A percentile compares a stretch with the other conserved stretches of the same genome.
phyloP scores from a whole-genome alignment of 2,329 filamentous ascomycete species.

The Neonectria neomacrospora region DNA sequence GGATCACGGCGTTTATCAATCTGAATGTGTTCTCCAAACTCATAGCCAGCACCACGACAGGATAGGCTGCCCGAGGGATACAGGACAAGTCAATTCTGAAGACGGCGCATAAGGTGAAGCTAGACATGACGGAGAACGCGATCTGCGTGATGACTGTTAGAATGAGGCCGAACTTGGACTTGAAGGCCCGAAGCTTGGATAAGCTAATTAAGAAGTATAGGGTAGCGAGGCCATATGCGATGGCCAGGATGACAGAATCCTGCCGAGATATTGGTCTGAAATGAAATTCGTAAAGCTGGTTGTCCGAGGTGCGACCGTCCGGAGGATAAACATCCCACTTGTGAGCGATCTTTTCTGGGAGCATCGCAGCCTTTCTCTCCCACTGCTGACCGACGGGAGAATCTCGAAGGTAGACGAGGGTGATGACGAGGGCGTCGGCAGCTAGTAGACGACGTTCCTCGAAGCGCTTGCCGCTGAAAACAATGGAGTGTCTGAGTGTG shows the following conservation, averaged over 20 bases:
- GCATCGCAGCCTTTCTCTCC: conserved; percentile 66
- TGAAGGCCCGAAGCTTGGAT: conserved; percentile 77
- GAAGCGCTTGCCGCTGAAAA: conserved; percentile 85
- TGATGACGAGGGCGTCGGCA: conserved; percentile 82
- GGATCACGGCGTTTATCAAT: conserved; percentile 80
- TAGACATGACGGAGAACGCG: conserved; percentile 77
- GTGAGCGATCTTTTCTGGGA: conserved; percentile 61
- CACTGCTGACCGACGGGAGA: conserved; percentile 73
- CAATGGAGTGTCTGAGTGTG: conserved; percentile 79
- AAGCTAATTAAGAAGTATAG: conserved; percentile 75
- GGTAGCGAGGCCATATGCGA: conserved; percentile 72
- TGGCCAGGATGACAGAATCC: conserved; percentile 71
- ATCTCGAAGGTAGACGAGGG: conserved; percentile 74
- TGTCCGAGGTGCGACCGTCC: conserved; percentile 63
- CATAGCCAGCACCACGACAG: conserved; percentile 79
- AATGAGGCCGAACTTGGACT: conserved; percentile 78
- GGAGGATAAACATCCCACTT: conserved; percentile 75
- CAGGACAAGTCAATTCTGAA: conserved; percentile 79
- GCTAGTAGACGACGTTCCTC: conserved; percentile 73
- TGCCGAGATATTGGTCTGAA: conserved; percentile 77
- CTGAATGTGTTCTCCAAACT: conserved; percentile 84
- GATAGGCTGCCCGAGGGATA: conserved; percentile 79
- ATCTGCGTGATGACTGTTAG: conserved; percentile 77
- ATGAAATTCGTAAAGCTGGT: conserved; percentile 80
- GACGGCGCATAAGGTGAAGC: conserved; percentile 81